These are phyloP conservation scores for Oryza coarctata DNA, from an alignment of 176 grass and related monocot species.

Conservation along the genomic window DNA sequence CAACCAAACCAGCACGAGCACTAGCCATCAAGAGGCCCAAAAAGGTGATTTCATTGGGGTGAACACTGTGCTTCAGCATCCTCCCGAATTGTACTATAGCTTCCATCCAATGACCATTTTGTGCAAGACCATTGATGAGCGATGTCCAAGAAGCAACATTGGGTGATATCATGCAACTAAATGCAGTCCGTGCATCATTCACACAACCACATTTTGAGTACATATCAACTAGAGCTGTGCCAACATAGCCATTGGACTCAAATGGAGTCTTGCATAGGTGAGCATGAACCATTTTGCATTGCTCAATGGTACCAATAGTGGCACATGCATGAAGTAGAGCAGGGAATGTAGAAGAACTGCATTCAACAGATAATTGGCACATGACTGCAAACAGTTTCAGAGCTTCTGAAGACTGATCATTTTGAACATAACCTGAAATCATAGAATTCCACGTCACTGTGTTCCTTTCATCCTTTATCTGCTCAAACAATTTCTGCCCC, in stretches of 20 bases:
- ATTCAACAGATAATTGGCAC: slow-evolving; percentile 39
- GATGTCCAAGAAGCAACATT: slow-evolving; percentile 71
- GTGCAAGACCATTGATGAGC: slow-evolving; percentile 57
- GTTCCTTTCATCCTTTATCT: slow-evolving; percentile 50
- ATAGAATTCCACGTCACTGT: slow-evolving; percentile 62
- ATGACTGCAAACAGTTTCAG: slow-evolving; percentile 50
- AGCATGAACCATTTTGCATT: slow-evolving; percentile 62
- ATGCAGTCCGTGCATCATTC: slow-evolving; percentile 41
- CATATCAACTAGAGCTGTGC: slow-evolving; percentile 64
- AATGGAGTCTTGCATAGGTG: slow-evolving; percentile 51
- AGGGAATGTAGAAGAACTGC: slow-evolving; percentile 55
- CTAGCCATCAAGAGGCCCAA: slow-evolving; percentile 50
- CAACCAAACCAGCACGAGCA: slow-evolving; percentile 40
- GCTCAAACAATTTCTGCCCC: slow-evolving; percentile 49
- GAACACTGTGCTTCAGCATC: slow-evolving; percentile 53
- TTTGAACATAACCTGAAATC: slow-evolving; percentile 62
- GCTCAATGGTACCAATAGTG: slow-evolving; percentile 46
- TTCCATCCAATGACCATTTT: slow-evolving; percentile 52
- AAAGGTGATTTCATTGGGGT: slow-evolving; percentile 57
- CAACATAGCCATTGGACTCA: slow-evolving; percentile 44
- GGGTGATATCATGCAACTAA: slow-evolving; percentile 26
- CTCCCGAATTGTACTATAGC: slow-evolving; percentile 50
- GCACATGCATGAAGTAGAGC: slow-evolving; percentile 49
- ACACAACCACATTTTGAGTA: slow-evolving; percentile 62
- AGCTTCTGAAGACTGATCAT: slow-evolving; percentile 49